Base-by-base conservation (phyloP, 2,329 filamentous ascomycete species). In the Claviceps capensis region DNA sequence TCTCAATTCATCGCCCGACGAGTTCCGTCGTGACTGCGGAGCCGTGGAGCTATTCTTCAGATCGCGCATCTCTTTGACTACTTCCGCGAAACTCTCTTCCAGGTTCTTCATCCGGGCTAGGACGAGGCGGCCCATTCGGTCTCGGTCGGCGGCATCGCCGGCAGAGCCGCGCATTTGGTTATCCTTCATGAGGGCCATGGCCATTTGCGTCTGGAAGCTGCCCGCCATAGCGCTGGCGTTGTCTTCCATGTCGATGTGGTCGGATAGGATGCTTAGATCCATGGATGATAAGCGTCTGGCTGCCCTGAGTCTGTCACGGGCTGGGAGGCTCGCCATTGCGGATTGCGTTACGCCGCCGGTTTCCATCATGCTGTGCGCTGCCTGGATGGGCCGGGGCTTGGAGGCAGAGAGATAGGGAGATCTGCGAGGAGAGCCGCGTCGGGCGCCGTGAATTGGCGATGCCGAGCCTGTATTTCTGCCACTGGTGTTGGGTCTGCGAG, bases 61-160 rank as follows among this genome's bases (percentile, higher is more conserved):
- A 56, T 81, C 79, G 55, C 86, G 81, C 65, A 95, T 83, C 65
- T 93, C 88, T 56, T 80, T 81, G 52, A 89, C 79, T n/a, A 95
- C 83, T 54, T 95, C 88, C 2, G 85, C 78, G 65, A 97, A 91
- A 14, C 89, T 85, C 67, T 95, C 88, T 65, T 97, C 90, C 2
- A 97, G 75, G 7, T 85, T 91, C 65, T 93, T 93, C 88, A 96
- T 96, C 37, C 88, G 76, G 8, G 88, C 88, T 46, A 96, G 72
- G 67, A 96, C 85, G 46, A 95, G 76, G 52, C 88, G 79, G 58
- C 83, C 82, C 77, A 90, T 85, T 42, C 86, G 79, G 61, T 87
- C 84, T 23, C 65, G 79, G 74, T 73, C 71, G 51, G 63, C 67
- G 4, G 64, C 53, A 47, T 72, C 68, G 36, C 64, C 65, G 36